Evolutionary conservation across 257 asterid genomes (phyloP), one percentile per base, ranked within the genome.

Genomic region (Ballota nigra): DNA sequence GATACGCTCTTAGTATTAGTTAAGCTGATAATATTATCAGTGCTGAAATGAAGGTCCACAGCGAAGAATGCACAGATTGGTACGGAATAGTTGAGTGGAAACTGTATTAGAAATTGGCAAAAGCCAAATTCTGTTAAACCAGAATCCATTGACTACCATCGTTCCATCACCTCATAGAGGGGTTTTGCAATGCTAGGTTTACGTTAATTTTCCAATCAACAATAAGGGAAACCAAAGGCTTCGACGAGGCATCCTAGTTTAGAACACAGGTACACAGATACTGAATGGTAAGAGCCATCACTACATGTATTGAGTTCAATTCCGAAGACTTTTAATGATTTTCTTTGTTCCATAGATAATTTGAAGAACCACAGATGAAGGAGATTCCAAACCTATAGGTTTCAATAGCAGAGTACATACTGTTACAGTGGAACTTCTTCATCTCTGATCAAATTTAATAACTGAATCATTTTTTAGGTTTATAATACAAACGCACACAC

Each of bases 31-130:
- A 62, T n/a, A 43, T 16, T 12, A n/a, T 40, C 3, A 19, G 65
- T 33, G 66, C n/a, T 53, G 62, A 18, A 61, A 63, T 47, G 71
- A 73, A 58, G 69, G 58, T 15, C 26, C 58, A 8, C 53, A 78
- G 23, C n/a, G n/a, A n/a, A 66, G 31, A 70, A 71, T 13, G 34
- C 41, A 12, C 10, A 33, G 49, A 10, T 23, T 34, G 56, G 47
- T 23, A 47, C 19, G 47, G 31, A 29, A 18, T 24, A 4, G 60
- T 24, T 2, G 3, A 43, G 62, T 47, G 53, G 63, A 73, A 72
- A 28, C 49, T 13, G 16, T 28, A 33, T 63, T 3, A 36, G 56
- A 43, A 53, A 15, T 43, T 57, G 59, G 24, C 69, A 40, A 59
- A 51, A 61, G 65, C 19, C 8, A 49, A 33, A 36, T 58, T 68